Percentiles rank a stretch among this genome's conserved stretches.
phyloP scores from a whole-genome alignment of 1,139 yeast species.

The Geotrichum cucujoidarum region DNA sequence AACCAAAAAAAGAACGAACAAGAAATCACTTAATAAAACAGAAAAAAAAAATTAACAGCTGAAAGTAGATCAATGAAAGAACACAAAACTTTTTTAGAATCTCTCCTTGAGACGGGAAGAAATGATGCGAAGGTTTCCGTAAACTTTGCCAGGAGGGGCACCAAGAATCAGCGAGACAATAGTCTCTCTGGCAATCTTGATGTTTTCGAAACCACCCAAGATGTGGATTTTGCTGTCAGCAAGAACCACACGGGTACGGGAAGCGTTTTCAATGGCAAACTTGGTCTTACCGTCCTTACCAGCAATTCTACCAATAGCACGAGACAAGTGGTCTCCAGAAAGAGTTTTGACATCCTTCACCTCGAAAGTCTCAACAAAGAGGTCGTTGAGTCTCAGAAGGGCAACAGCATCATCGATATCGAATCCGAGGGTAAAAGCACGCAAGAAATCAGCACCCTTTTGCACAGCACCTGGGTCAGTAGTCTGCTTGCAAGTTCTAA shows the following conservation, averaged over 20 bases:
- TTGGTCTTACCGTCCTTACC: slow-evolving; percentile 99
- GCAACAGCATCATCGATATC: slow-evolving; percentile 98
- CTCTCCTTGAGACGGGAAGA: slow-evolving; percentile 97
- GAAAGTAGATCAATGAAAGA: neutral
- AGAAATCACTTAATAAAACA: neutral
- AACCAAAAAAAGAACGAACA: slow-evolving; percentile 8
- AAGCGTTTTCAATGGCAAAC: slow-evolving; percentile 96
- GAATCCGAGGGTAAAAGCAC: slow-evolving; percentile 92
- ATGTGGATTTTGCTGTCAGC: slow-evolving; percentile 97
- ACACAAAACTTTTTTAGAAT: slow-evolving; percentile 43
- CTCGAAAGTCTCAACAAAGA: slow-evolving; percentile 94
- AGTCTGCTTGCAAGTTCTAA: slow-evolving; percentile 76
- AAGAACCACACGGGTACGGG: slow-evolving; percentile 93
- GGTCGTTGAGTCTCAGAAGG: slow-evolving; percentile 83
- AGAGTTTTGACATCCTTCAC: slow-evolving; percentile 93
- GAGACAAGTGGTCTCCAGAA: slow-evolving; percentile 90
- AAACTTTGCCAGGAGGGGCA: slow-evolving; percentile 97
- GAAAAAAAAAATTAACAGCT: neutral
- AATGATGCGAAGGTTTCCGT: slow-evolving; percentile 93
- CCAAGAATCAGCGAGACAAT: slow-evolving; percentile 93
- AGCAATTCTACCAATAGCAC: slow-evolving; percentile 99
- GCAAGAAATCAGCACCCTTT: slow-evolving; percentile 93
- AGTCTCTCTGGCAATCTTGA: slow-evolving; percentile 95
- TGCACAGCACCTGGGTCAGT: slow-evolving; percentile 92
- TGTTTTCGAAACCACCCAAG: slow-evolving; percentile 93